Evolutionary conservation across 495 filamentous ascomycete species (phyloP), one percentile per base, ranked within the genome.

Genomic region (Staphylotrichum tortipilum): DNA sequence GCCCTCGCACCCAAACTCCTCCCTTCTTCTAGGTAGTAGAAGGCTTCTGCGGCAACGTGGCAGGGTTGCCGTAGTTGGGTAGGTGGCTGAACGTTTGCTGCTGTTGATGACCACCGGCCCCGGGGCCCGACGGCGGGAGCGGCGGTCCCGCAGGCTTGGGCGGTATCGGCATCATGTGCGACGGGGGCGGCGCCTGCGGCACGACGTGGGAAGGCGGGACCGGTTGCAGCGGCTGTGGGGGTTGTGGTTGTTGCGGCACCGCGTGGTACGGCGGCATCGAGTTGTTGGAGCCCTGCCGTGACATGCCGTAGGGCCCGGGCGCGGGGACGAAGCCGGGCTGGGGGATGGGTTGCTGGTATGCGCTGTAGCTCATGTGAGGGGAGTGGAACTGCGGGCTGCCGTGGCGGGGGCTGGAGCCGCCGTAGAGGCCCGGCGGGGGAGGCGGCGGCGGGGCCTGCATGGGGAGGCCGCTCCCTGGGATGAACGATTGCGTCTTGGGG

Each of bases 401-500:
- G 29, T 73, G 72, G 35, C 63, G 61, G n/a, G 64, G 53, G 42
- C 60, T 62, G 1, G 67, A 62, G 12, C 55, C 62, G 26, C 62
- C 61, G 43, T 65, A 69, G 1, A 61, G 59, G 17, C 54, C 55
- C 11, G 57, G 50, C 21, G 55, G 52, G 11, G 55, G 58, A 24
- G 54, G 45, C 11, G 58, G 49, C 12, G 64, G 54, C 38, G 65
- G 55, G 22, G 60, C 55, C 46, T 64, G 56, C 72, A 77, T 59
- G 4, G 73, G 63, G 18, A 77, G 73, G 15, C 68, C 62, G 55
- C 57, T 73, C 9, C 76, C 74, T 18, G 90, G 90, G 35, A 95
- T 78, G 60, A 96, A 96, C 3, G 88, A 81, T 51, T 89, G 85
- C 10, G 86, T 95, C 65, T 94, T 89, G 0, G 90, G 90, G 57